Base-by-base conservation (phyloP, 768 basidiomycete species). In the Boletellus emodensis region DNA sequence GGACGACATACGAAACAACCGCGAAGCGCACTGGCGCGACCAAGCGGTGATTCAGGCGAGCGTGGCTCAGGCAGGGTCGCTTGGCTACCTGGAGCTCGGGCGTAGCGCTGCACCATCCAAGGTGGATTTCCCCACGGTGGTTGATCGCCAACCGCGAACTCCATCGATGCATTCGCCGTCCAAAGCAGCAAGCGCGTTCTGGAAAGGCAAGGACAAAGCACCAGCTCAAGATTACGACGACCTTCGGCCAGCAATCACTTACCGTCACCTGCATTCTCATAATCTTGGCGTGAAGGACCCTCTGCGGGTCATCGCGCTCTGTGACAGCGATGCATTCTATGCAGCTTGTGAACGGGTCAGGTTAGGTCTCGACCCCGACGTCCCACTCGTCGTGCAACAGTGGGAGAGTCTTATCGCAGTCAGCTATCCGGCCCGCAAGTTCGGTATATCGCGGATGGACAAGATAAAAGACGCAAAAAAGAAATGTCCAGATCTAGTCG, bases 321-420 rank as follows among this genome's bases (percentile, higher is more conserved):
- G 91, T 65, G 94, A 97, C 62, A 89, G 84, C 67, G 89, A 89
- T 71, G 90, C 87, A 1, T 93, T 87, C 62, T 90, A 87, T 65
- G 80, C 79, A 12, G 84, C 87, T 7, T 94, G 90, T 71, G 94
- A 96, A 68, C 87, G 86, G 71, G 79, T 90, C 46, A 76, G 93
- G 26, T 79, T 95, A 0, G 81, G 80, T 0, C 72, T 90, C 40
- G 74, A 79, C 44, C 76, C 77, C 37, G 75, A 77, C 15, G 75
- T 67, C 1, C 91, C 92, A 0, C 74, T 94, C 11, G 89, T 91
- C 6, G 91, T 93, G 6, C 77, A 85, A 39, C 93, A 95, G 56
- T 94, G 94, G 94, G 81, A 88, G 40, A 75, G 82, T 14, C 64
- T 94, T 46, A 98, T 99, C 51, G 96, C 96, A 0, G 87, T 98